Evolutionary conservation across 2,329 filamentous ascomycete genomes (phyloP).

Genomic region (Fusarium sp.): DNA sequence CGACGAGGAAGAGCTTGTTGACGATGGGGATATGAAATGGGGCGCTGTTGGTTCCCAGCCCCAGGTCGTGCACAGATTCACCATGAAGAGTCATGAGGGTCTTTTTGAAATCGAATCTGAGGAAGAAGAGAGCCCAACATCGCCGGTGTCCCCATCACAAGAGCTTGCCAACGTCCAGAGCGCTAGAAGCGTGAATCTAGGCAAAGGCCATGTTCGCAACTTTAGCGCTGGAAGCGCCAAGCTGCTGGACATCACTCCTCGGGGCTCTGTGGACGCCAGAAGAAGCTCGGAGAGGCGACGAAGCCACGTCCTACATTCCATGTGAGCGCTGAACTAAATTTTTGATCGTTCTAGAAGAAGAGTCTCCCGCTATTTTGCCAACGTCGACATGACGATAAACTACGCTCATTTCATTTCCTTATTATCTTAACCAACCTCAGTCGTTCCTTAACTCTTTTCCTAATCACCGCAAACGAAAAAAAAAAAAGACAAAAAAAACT

Average conservation of each 20-base stretch:
- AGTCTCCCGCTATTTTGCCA: slow-evolving; percentile 36
- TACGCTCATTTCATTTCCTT: slow-evolving; percentile 48
- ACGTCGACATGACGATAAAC: slow-evolving; percentile 28
- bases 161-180: slow-evolving; percentile 67
- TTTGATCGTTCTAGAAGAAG: slow-evolving; percentile 42
- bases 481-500: slow-evolving; percentile 40
- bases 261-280: slow-evolving; percentile 67
- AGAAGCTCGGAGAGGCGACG: slow-evolving; percentile 54
- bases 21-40: slow-evolving; percentile 65
- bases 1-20: slow-evolving; percentile 68
- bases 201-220: slow-evolving; percentile 76
- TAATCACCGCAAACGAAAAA: slow-evolving; percentile 40
- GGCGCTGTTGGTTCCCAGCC: slow-evolving; percentile 64
- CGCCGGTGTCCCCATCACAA: slow-evolving; percentile 50
- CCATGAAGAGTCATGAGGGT: slow-evolving; percentile 68
- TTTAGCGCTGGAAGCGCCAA: slow-evolving; percentile 85
- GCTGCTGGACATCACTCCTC: slow-evolving; percentile 76
- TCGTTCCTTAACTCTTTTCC: slow-evolving; percentile 55
- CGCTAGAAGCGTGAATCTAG: slow-evolving; percentile 79
- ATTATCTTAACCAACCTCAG: slow-evolving; percentile 49
- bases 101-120: slow-evolving; percentile 62
- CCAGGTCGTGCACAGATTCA: slow-evolving; percentile 73
- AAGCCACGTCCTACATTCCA: slow-evolving; percentile 39
- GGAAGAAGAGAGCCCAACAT: slow-evolving; percentile 52
- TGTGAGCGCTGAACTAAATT: slow-evolving; percentile 38